phyloP scores from a whole-genome alignment of 257 asterid genomes.

The Lithospermum erythrorhizon region DNA sequence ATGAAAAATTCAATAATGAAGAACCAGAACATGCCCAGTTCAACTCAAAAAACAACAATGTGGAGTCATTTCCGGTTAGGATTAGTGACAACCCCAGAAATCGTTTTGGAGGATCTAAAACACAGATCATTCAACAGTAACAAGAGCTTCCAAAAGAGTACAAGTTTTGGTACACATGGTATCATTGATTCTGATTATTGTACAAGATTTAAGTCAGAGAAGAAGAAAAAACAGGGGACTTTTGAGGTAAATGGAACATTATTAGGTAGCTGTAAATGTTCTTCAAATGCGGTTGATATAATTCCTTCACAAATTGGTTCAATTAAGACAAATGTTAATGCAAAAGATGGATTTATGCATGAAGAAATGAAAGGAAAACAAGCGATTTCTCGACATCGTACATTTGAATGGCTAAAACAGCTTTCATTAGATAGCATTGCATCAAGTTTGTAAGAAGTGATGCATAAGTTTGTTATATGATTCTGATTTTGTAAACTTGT shows the following conservation, averaged over 20 bases:
- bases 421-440: slow-evolving; percentile 53
- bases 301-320: slow-evolving; percentile 19
- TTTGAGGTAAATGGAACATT: slow-evolving; percentile 9
- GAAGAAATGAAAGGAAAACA: slow-evolving; percentile 26
- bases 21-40: slow-evolving; percentile 2
- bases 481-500: too few relatives aligned
- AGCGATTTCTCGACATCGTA: slow-evolving; percentile 53
- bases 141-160: slow-evolving; percentile 14
- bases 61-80: slow-evolving; percentile 63
- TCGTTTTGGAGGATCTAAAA: slow-evolving; percentile 46
- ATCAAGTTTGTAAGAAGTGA: not conserved
- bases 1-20: slow-evolving; percentile 21
- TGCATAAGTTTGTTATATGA: too few relatives aligned
- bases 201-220: slow-evolving; percentile 8
- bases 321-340: slow-evolving; percentile 24
- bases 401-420: slow-evolving; percentile 88
- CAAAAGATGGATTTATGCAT: slow-evolving; percentile 14
- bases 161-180: not conserved
- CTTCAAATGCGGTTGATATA: slow-evolving; percentile 42
- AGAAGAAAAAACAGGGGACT: slow-evolving; percentile 29
- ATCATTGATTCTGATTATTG: too few relatives aligned
- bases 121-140: slow-evolving; percentile 17
- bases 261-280: slow-evolving; percentile 52
- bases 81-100: slow-evolving; percentile 58
- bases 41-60: slow-evolving; percentile 17